Base-by-base conservation (phyloP, 192 early-diverging fungal genomes). In the Dimargaris xerosporica region DNA sequence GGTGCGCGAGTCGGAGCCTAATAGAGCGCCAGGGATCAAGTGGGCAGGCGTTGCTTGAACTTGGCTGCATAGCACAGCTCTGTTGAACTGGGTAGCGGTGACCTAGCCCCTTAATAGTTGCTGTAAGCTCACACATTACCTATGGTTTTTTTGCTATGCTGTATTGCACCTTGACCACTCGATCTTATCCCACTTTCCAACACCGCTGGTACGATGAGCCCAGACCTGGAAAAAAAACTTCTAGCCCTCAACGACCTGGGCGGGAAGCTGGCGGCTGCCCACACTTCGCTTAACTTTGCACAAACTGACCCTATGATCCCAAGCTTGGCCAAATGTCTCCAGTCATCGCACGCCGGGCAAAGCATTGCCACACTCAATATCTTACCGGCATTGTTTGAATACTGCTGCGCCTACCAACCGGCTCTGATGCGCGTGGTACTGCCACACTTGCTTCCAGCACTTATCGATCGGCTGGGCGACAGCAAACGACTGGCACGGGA, bases 381-480 rank as follows among this genome's bases (percentile, higher is more conserved):
- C 41, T n/a, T 59, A 42, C 29, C 56, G 13, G 56, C 29, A 6
- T 34, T 59, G 34, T 30, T 59, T 17, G 41, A 10, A 19, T 59
- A 59, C 23, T 10, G 19, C 9, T 19, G 41, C 56, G 10, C 26
- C 26, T 59, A 59, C 56, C 56, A 59, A 29, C 56, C 56, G 19
- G 56, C 31, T 5, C 56, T 59, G 17, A 59, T 59, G 15, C 19
- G 29, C 17, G 19, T 39, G 7, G 56, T 59, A 19, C 56, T 59
- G 56, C 31, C 19, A 41, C 31, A 42, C 34, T 6, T 39, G 30
- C 41, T 59, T 42, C 29, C 31, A 16, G 31, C 56, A 28, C 16
- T 59, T 11, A 42, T 59, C 19, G 56, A 59, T 23, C 56, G 56
- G 1, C 29, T 59, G 13, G 56, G 56, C 6, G 56, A 59, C 39